These are phyloP conservation scores for Pyrenochaeta sp. DNA, from an alignment of 2,329 filamentous ascomycete species.

Conservation along the genomic window DNA sequence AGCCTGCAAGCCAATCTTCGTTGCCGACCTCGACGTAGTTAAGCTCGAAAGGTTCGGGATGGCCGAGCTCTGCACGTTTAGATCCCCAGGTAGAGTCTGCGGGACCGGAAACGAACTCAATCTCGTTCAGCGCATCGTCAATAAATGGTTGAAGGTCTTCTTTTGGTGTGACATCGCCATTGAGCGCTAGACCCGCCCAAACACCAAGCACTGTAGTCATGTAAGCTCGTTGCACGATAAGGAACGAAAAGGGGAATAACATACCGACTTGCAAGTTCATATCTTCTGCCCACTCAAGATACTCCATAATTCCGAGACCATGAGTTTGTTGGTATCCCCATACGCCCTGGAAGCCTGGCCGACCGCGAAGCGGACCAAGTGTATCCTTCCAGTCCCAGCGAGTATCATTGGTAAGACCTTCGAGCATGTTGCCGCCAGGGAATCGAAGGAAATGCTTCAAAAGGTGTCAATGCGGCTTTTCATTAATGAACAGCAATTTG, in stretches of 20 bases:
- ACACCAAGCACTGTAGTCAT: conserved; percentile 46
- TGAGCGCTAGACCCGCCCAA: conserved; percentile 55
- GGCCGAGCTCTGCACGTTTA: conserved; percentile 45
- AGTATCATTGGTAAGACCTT: conserved; percentile 33
- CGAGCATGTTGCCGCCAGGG: conserved; percentile 60
- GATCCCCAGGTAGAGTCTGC: conserved; percentile 42
- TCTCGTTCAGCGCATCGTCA: conserved; percentile 48
- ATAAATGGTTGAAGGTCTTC: conserved; percentile 49
- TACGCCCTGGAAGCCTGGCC: conserved; percentile 55
- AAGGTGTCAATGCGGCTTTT: conserved; percentile 7
- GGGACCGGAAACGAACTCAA: conserved; percentile 44
- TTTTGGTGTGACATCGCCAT: conserved; percentile 48
- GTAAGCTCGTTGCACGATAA: conserved; percentile 21
- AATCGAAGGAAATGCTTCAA: conserved; percentile 56
- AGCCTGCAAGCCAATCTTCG: conserved; percentile 48
- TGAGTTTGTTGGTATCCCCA: conserved; percentile 57
- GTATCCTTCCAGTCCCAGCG: conserved; percentile 59
- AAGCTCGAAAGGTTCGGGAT: conserved; percentile 46
- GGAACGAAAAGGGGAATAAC: conserved; percentile 5
- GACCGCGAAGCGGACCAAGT: conserved; percentile 56
- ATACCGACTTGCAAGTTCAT: conserved; percentile 50
- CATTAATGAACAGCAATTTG: too few relatives aligned
- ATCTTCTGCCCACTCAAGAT: conserved; percentile 58
- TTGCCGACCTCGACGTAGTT: conserved; percentile 51
- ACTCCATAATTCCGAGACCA: conserved; percentile 57